Evolutionary conservation across 176 grass and related monocot species (phyloP).

Genomic region (Poa annua): DNA sequence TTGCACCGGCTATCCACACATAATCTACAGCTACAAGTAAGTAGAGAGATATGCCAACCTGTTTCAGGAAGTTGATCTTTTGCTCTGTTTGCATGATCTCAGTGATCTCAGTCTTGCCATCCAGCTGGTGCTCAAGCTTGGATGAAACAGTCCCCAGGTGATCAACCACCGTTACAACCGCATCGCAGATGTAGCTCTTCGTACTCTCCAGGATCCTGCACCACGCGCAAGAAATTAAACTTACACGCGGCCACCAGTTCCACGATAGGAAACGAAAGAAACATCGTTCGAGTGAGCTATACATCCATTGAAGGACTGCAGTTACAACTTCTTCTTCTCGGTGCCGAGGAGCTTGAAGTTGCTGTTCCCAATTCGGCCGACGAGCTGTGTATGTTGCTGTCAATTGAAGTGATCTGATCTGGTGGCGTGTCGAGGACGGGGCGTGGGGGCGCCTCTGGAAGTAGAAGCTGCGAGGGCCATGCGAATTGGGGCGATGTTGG

Average conservation of each 20-base stretch:
- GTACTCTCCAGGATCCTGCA: too few relatives aligned
- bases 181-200: too few relatives aligned
- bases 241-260: too few relatives aligned
- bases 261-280: too few relatives aligned
- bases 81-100: conserved; percentile 58
- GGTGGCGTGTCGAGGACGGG: conserved; percentile 12
- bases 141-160: too few relatives aligned
- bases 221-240: too few relatives aligned
- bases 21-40: neutral
- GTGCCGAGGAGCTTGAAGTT: conserved; percentile 13
- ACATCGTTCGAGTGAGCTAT: conserved; percentile 42
- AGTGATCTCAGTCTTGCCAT: too few relatives aligned
- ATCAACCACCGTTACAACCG: too few relatives aligned
- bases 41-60: conserved; percentile 45
- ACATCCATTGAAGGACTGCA: too few relatives aligned
- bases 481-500: conserved; percentile 43
- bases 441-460: conserved; percentile 15
- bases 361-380: conserved; percentile 17
- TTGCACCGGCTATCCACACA: neutral
- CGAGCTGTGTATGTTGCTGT: neutral
- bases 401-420: conserved; percentile 39
- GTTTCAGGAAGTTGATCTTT: conserved; percentile 72
- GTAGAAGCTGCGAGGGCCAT: conserved; percentile 8
- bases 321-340: too few relatives aligned
- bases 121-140: too few relatives aligned